Evolutionary conservation across 495 filamentous ascomycete genomes (phyloP).

Genomic region (Aspergillus taichungensis): DNA sequence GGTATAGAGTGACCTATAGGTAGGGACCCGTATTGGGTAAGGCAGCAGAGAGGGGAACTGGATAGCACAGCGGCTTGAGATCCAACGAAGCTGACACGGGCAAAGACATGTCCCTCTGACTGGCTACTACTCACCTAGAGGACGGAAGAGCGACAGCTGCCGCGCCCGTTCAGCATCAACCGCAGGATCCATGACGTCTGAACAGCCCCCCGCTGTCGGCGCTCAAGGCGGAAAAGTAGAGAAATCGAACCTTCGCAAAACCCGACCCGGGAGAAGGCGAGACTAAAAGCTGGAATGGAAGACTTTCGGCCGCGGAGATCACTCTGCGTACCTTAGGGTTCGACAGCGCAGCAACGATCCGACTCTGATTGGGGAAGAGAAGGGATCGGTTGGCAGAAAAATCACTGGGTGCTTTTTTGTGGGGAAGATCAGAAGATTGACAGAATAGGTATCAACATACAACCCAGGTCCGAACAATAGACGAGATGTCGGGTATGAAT

Average conservation of each 20-base stretch:
- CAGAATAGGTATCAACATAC: too few species aligned
- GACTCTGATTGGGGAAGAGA: too few species aligned
- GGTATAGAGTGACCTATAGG: too few species aligned
- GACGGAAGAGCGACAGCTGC: slow-evolving; percentile 40
- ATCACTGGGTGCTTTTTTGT: too few species aligned
- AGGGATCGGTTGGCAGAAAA: too few species aligned
- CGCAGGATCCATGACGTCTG: slow-evolving; percentile 21
- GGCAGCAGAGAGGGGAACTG: slow-evolving; percentile 1
- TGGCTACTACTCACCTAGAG: slow-evolving; percentile 39
- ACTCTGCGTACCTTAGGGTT: not conserved
- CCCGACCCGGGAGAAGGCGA: not conserved
- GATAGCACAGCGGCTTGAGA: slow-evolving; percentile 7
- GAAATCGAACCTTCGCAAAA: not conserved
- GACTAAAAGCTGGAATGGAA: not conserved
- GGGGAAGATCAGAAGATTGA: too few species aligned
- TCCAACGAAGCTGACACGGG: slow-evolving; percentile 38
- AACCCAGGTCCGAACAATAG: too few species aligned
- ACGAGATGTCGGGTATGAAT: too few species aligned
- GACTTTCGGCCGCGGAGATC: not conserved
- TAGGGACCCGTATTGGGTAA: slow-evolving; percentile 5
- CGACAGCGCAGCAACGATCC: too few species aligned
- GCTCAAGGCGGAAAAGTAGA: slow-evolving; percentile 8
- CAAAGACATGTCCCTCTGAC: slow-evolving; percentile 21
- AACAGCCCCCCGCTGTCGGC: slow-evolving; percentile 5
- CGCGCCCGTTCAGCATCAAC: slow-evolving; percentile 40